Evolutionary conservation across 495 filamentous ascomycete genomes (phyloP).

Genomic region (Aspergillus panamensis): DNA sequence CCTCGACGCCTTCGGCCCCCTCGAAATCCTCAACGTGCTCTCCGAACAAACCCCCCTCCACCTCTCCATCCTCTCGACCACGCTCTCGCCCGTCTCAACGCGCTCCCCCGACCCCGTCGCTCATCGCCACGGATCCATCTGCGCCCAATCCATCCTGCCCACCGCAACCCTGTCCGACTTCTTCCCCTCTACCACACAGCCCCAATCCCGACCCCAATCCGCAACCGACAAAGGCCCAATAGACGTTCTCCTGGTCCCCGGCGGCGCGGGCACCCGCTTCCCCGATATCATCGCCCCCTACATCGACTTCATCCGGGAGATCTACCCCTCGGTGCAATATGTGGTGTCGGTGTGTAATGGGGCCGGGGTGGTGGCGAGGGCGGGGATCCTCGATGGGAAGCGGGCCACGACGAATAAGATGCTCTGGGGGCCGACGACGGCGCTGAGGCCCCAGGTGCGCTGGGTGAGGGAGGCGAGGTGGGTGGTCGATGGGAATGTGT

Average conservation of each 20-base stretch:
- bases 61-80: slow-evolving; percentile 50
- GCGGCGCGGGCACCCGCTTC: slow-evolving; percentile 53
- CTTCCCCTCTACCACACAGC: too few relatives aligned
- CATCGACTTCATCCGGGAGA: slow-evolving; percentile 43
- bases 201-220: too few relatives aligned
- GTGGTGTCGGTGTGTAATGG: slow-evolving; percentile 64
- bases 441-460: slow-evolving; percentile 41
- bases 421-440: slow-evolving; percentile 26
- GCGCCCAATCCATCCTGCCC: slow-evolving; percentile 47
- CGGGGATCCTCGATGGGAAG: slow-evolving; percentile 57
- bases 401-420: slow-evolving; percentile 53
- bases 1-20: slow-evolving; percentile 55
- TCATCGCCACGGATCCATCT: slow-evolving; percentile 20
- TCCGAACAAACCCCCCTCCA: slow-evolving; percentile 36
- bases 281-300: slow-evolving; percentile 23
- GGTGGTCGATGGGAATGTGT: slow-evolving; percentile 63
- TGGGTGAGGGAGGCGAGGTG: slow-evolving; percentile 64
- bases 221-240: slow-evolving; percentile 27
- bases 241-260: slow-evolving; percentile 66
- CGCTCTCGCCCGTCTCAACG: slow-evolving; percentile 51
- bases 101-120: slow-evolving; percentile 9
- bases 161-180: slow-evolving; percentile 53
- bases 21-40: slow-evolving; percentile 59
- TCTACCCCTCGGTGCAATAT: slow-evolving; percentile 48
- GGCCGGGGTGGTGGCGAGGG: slow-evolving; percentile 43